These are phyloP conservation scores for Canna indica DNA, from an alignment of 176 grass and related monocot species.

Conservation along the genomic window DNA sequence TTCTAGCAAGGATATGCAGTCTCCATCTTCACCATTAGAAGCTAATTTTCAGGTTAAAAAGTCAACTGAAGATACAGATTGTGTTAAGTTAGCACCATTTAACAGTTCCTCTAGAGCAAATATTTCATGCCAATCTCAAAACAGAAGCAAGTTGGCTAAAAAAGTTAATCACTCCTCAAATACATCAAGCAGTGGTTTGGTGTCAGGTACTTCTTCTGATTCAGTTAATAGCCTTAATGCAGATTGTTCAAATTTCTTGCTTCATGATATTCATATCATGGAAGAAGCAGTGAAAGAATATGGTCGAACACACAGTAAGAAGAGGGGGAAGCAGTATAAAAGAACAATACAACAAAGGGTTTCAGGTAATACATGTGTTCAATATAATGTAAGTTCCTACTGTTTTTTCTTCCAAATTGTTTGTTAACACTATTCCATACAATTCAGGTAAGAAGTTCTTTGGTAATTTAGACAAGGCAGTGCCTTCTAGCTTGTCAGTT, in stretches of 20 bases:
- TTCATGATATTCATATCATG: slow-evolving; percentile 21
- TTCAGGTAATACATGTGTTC: slow-evolving; percentile 28
- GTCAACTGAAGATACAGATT: too few species aligned
- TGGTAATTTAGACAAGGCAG: slow-evolving; percentile 36
- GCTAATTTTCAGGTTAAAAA: too few species aligned
- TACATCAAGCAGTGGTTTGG: neutral
- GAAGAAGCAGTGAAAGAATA: slow-evolving; percentile 22
- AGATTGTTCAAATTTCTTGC: slow-evolving; percentile 34
- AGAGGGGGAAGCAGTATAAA: slow-evolving; percentile 47
- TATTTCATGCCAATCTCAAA: too few species aligned
- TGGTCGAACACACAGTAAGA: slow-evolving; percentile 52
- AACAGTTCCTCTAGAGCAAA: too few species aligned
- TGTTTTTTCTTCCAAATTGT: slow-evolving; percentile 7
- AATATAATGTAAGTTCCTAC: slow-evolving; percentile 22
- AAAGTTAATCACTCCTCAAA: too few species aligned
- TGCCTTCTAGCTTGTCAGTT: slow-evolving; percentile 36
- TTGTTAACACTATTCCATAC: neutral
- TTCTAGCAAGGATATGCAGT: too few species aligned
- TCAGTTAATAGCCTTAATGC: slow-evolving; percentile 13
- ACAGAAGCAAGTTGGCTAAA: too few species aligned
- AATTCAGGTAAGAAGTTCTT: slow-evolving; percentile 31
- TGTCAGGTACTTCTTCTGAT: slow-evolving; percentile 28
- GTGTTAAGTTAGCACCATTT: too few species aligned
- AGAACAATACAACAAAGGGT: slow-evolving; percentile 19
- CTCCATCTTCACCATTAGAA: too few species aligned